Evolutionary conservation across 2,329 filamentous ascomycete species (phyloP), one percentile per base, ranked within the genome.

Genomic region (Alternaria brassicicola): DNA sequence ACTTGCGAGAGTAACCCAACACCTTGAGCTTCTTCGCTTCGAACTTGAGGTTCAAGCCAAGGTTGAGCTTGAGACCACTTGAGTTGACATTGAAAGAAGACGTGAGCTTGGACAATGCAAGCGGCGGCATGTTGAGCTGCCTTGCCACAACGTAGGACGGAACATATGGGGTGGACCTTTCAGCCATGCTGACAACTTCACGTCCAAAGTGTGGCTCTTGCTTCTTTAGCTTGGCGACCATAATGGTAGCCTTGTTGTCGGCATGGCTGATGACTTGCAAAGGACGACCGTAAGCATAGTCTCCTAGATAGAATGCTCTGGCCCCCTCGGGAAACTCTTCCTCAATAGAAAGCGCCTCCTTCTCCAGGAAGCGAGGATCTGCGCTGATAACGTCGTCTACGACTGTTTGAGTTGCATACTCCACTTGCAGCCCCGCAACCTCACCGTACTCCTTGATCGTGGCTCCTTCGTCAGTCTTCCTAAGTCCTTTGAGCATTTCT

Each of bases 21-120:
- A 99, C 95, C 80, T 99, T 99, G 68, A 93, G 85, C 78, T 97
- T 97, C 79, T 92, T 94, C 2, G 88, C 92, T 75, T 99, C 95
- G 59, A 99, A 99, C 77, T 99, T 99, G 66, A 99, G 84, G 72
- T 99, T 99, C 61, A 99, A 83, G 0, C 95, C 95, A 23, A 99
- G 82, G 70, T 99, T 99, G 62, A 97, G 84, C 68, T 91, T 90
- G 57, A 93, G 82, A 25, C 91, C 92, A 56, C 92, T 92, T 4
- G 94, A 87, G 17, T 87, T 87, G 56, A 99, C 91, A 53, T 89
- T 90, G 77, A 96, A 98, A 0, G 94, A 93, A 2, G 95, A 96
- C 0, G 95, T 98, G 70, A 99, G 91, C 83, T 97, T 99, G 78
- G 93, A 96, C 30, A 99, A 82, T 2, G 95, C 90, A 48, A 99